phyloP scores from a whole-genome alignment of 257 asterid species.

The Scutellaria minor region DNA sequence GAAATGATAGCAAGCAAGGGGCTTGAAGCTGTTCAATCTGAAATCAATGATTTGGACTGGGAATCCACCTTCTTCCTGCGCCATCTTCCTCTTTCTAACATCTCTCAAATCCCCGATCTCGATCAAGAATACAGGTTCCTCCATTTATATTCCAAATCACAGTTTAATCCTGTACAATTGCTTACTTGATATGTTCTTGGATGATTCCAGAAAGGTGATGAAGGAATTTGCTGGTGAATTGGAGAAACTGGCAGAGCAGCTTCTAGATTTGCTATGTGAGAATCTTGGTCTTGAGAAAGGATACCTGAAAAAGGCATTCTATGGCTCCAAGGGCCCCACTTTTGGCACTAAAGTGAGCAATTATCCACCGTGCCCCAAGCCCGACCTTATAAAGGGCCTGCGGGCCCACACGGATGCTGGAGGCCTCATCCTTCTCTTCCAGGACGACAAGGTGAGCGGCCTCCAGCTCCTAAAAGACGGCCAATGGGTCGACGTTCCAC shows the following conservation, averaged over 20 bases:
- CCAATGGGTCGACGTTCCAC: constrained; percentile 69
- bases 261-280: constrained; percentile 62
- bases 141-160: no score
- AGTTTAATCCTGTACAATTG: no score
- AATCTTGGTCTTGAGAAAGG: constrained; percentile 67
- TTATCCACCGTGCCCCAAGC: constrained; percentile 72
- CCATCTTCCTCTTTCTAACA: constrained; percentile 61
- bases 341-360: constrained; percentile 68
- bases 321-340: constrained; percentile 59
- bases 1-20: constrained; percentile 63
- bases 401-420: constrained; percentile 79
- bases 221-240: constrained; percentile 52
- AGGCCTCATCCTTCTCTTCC: constrained; percentile 66
- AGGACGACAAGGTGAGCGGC: constrained; percentile 69
- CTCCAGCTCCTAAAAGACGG: constrained; percentile 70
- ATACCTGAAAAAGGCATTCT: constrained; percentile 51
- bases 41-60: constrained; percentile 63
- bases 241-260: constrained; percentile 57
- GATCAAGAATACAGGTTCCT: constrained; percentile 49
- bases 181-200: constrained; percentile 6
- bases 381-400: constrained; percentile 64
- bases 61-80: constrained; percentile 70
- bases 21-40: constrained; percentile 55
- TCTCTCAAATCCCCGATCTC: constrained; percentile 58
- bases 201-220: constrained; percentile 46